Evolutionary conservation across 257 asterid genomes (phyloP).

Genomic region (Sherardia arvensis): DNA sequence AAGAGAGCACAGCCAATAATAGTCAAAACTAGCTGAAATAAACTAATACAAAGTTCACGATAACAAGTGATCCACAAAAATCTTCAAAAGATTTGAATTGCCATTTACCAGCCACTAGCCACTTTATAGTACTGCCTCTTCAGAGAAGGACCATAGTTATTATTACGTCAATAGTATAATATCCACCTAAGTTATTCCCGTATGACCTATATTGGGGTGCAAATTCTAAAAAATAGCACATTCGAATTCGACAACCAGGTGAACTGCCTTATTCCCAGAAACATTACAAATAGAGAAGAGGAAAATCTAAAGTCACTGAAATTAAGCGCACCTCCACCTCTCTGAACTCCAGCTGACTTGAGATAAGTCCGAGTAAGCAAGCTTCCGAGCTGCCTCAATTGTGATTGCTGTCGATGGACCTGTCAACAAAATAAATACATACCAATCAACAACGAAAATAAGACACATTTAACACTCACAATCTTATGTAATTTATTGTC

Average conservation of each 20-base stretch:
- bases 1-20: not conserved
- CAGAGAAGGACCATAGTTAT: not conserved
- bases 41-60: too few species aligned
- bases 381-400: conserved; percentile 50
- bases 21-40: not conserved
- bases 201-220: not conserved
- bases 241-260: not conserved
- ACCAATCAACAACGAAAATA: not conserved
- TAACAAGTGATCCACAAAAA: not conserved
- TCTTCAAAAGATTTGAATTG: not conserved
- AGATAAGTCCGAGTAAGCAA: conserved; percentile 33
- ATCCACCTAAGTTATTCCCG: not conserved
- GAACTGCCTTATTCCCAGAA: not conserved
- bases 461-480: not conserved
- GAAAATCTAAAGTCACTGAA: conserved; percentile 3
- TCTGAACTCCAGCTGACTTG: conserved; percentile 29
- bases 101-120: not conserved
- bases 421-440: conserved; percentile 17
- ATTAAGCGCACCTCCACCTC: conserved; percentile 37
- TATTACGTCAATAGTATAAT: not conserved
- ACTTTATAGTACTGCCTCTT: not conserved
- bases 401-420: conserved; percentile 56
- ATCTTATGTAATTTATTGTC: not conserved
- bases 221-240: too few species aligned
- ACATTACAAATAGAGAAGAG: not conserved